A percentile compares a stretch with the other conserved stretches of the same genome.
These are phyloP conservation scores for Monosporozyma yasuniensis DNA, from an alignment of 805 yeast species.

Conservation along the genomic window DNA sequence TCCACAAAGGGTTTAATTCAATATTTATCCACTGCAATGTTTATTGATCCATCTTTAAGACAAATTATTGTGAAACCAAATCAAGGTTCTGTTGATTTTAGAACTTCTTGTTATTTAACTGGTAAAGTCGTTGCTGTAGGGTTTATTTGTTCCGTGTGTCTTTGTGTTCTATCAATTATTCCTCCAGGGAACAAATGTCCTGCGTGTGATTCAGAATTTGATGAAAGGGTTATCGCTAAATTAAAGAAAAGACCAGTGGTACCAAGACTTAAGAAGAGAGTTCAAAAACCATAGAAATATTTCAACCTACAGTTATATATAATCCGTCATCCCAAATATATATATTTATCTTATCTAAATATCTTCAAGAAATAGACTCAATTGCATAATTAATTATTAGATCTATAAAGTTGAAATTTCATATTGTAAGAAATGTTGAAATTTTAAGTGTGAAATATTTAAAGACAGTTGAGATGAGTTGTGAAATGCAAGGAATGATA, in stretches of 20 bases:
- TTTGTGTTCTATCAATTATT: constrained; percentile 61
- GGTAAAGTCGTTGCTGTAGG: constrained; percentile 90
- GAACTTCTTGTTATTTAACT: constrained; percentile 89
- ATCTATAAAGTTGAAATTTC: not conserved
- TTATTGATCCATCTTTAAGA: constrained; percentile 77
- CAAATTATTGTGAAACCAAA: constrained; percentile 74
- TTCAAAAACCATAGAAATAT: not conserved
- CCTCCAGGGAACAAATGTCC: constrained; percentile 72
- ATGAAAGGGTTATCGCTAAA: constrained; percentile 48
- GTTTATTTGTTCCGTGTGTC: constrained; percentile 88
- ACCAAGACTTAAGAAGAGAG: constrained; percentile 11
- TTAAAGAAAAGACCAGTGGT: constrained; percentile 38
- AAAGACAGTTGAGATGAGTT: not conserved
- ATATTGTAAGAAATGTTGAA: not conserved
- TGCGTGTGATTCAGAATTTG: constrained; percentile 75
- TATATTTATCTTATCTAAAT: constrained; percentile 2
- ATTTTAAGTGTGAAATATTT: not conserved
- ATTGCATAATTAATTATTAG: not conserved
- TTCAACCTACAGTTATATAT: not conserved
- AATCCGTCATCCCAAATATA: not conserved
- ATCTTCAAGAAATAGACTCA: not conserved
- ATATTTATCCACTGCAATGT: constrained; percentile 70
- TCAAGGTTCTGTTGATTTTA: constrained; percentile 76
- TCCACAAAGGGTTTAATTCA: constrained; percentile 75
- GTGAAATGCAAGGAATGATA: not conserved